Conservation (phyloP, 208 protist genomes). For the Acanthamoeba sp. region DNA sequence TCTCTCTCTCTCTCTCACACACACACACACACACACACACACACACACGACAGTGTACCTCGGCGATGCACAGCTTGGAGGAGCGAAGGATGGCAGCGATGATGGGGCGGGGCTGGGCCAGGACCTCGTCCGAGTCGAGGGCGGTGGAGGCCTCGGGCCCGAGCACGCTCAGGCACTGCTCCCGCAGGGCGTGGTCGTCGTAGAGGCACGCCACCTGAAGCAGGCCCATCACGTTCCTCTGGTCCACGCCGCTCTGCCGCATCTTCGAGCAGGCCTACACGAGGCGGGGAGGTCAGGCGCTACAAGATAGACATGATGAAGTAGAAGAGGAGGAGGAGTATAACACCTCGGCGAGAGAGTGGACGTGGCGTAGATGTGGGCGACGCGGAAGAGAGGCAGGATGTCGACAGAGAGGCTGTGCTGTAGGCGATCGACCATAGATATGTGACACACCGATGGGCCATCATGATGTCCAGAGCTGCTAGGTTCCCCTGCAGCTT, state of each 20-base stretch:
- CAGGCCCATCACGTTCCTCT: constrained; percentile 1
- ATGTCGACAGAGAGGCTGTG: not conserved
- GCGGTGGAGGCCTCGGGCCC: not conserved
- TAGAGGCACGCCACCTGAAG: constrained; percentile 22
- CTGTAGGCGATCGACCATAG: not conserved
- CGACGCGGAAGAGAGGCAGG: not conserved
- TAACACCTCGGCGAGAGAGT: not conserved
- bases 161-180: constrained; percentile 3
- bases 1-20: too few species aligned
- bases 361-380: constrained; percentile 18
- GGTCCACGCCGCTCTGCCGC: not conserved
- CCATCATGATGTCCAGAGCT: not conserved
- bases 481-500: not conserved
- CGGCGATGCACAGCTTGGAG: not conserved
- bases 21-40: too few species aligned
- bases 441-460: not conserved
- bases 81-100: not conserved
- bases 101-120: not conserved
- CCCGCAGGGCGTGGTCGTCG: constrained; percentile 10
- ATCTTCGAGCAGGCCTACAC: not conserved
- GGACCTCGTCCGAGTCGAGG: not conserved
- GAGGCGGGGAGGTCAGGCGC: too few species aligned
- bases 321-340: too few species aligned
- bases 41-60: too few species aligned
- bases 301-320: not conserved